These are phyloP conservation scores for Theileria orientalis DNA, from an alignment of 169 alveolate genomes.

Conservation along the genomic window DNA sequence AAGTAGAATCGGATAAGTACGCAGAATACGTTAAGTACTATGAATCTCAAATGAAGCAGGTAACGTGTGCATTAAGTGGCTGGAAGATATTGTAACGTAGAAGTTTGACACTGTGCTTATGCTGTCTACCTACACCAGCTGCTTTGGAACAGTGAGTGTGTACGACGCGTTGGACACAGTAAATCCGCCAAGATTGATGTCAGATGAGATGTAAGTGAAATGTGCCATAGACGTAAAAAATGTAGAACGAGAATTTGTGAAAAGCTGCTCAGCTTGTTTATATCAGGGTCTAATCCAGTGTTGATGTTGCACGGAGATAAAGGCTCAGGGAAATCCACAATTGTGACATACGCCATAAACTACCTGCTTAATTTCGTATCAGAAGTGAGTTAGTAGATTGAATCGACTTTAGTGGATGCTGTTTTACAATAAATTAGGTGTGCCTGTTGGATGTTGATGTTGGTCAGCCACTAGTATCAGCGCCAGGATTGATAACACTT, in stretches of 20 bases:
- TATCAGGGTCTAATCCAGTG: conserved; percentile 37
- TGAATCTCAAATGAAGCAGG: not conserved
- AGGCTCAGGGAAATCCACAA: conserved; percentile 55
- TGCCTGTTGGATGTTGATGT: conserved; percentile 61
- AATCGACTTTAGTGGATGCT: not conserved
- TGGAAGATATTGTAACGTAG: not conserved
- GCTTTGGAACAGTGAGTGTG: conserved; percentile 35
- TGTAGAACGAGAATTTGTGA: not conserved
- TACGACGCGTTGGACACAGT: not conserved
- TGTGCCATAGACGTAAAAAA: not conserved
- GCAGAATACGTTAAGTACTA: not conserved
- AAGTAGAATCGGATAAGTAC: not conserved
- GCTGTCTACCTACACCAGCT: conserved; percentile 20
- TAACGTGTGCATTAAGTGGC: not conserved
- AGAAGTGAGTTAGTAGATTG: not conserved
- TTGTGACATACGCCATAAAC: conserved; percentile 30
- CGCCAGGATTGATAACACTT: conserved; percentile 47
- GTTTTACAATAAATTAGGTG: not conserved
- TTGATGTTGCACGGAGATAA: conserved; percentile 61
- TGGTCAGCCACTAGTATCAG: conserved; percentile 56
- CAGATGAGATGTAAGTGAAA: conserved; percentile 12
- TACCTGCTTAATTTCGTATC: conserved; percentile 47
- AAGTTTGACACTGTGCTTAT: conserved; percentile 21
- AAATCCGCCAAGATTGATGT: conserved; percentile 10
- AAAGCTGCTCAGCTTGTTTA: conserved; percentile 12